phyloP scores from a whole-genome alignment of 208 protist genomes.

The Crithidia expoeki region DNA sequence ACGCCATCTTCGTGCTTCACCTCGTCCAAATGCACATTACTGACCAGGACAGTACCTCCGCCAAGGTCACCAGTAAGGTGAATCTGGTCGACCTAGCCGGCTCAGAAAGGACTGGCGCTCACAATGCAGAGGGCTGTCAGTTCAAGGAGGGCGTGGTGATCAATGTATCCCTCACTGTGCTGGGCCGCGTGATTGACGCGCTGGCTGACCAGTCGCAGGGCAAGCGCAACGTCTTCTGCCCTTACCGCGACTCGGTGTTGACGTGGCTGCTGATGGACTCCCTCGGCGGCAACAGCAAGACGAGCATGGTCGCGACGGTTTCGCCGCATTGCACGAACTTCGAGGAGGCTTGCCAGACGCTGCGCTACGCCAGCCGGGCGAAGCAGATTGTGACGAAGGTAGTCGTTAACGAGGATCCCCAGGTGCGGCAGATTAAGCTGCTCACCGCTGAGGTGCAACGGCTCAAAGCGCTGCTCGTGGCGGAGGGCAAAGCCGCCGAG shows the following conservation, averaged over 20 bases:
- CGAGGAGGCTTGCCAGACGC: constrained; percentile 93
- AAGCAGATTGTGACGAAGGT: constrained; percentile 93
- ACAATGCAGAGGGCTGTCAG: constrained; percentile 63
- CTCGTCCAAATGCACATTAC: constrained; percentile 64
- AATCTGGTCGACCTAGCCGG: constrained; percentile 97
- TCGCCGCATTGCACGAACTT: constrained; percentile 84
- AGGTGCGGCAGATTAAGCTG: constrained; percentile 73
- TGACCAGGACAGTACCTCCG: constrained; percentile 34
- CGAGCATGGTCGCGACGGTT: constrained; percentile 96
- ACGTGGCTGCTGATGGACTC: constrained; percentile 91
- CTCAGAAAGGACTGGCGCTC: constrained; percentile 79
- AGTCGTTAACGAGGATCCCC: constrained; percentile 92
- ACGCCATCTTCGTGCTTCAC: constrained; percentile 88
- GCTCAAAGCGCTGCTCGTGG: constrained; percentile 51
- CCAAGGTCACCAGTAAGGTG: constrained; percentile 64
- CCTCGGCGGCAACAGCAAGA: constrained; percentile 92
- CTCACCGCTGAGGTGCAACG: constrained; percentile 76
- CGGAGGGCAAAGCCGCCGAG: constrained; percentile 40
- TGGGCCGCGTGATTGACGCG: constrained; percentile 89
- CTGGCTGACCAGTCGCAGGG: constrained; percentile 58
- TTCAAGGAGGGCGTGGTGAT: constrained; percentile 90
- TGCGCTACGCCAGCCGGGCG: constrained; percentile 90
- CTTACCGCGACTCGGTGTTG: constrained; percentile 89
- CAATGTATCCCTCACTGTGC: constrained; percentile 89
- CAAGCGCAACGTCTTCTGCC: constrained; percentile 73